A percentile compares a stretch with the other conserved stretches of the same genome.
phyloP scores from a whole-genome alignment of 306 rosid species.

The Cicer yamashitae region DNA sequence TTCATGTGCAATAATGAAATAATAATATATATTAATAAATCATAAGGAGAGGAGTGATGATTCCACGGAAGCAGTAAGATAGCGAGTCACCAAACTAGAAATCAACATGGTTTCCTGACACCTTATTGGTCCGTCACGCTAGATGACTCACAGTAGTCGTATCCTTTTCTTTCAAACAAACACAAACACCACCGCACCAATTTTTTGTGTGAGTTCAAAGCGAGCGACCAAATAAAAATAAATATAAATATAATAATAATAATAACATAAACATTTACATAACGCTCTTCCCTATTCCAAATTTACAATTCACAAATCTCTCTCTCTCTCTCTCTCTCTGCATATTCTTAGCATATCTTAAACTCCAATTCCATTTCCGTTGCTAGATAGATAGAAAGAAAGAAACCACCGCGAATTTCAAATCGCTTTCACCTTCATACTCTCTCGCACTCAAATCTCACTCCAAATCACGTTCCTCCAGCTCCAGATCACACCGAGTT shows the following conservation, averaged over 20 bases:
- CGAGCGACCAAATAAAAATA: constrained; percentile 25
- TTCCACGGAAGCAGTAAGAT: constrained; percentile 8
- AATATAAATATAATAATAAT: too few relatives aligned
- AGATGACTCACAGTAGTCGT: too few relatives aligned
- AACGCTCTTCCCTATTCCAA: not conserved
- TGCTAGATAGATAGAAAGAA: not conserved
- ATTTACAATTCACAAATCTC: not conserved
- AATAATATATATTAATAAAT: not conserved
- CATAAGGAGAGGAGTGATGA: not conserved
- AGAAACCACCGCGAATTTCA: constrained; percentile 24
- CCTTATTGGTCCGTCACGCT: constrained; percentile 49
- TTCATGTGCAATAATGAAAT: not conserved
- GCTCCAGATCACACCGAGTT: constrained; percentile 57
- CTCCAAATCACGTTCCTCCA: constrained; percentile 38
- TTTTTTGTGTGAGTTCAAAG: constrained; percentile 53
- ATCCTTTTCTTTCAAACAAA: not conserved
- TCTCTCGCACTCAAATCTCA: not conserved
- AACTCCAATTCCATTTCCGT: constrained; percentile 35
- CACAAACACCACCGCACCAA: constrained; percentile 19
- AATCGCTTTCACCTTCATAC: not conserved
- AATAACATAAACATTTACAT: not conserved
- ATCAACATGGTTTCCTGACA: not conserved
- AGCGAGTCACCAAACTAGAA: constrained; percentile 46
- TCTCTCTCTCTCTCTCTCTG: constrained; percentile 35
- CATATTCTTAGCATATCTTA: constrained; percentile 47